Evolutionary conservation across 2,329 filamentous ascomycete species (phyloP), one percentile per base, ranked within the genome.

Genomic region (Cladosporium sp.): DNA sequence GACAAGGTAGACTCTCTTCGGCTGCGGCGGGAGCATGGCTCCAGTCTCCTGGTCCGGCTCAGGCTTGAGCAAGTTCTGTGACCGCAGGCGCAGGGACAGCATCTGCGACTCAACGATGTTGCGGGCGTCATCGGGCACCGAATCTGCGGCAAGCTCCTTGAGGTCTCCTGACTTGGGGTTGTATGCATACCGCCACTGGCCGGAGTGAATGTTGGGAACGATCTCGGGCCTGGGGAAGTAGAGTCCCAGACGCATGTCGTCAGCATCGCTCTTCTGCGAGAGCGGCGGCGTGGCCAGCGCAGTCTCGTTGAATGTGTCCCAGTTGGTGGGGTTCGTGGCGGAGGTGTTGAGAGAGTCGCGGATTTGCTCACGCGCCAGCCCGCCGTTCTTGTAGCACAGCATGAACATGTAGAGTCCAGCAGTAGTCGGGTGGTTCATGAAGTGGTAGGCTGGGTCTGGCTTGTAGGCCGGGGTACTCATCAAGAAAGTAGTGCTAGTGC

Each of bases 371-470:
- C 93, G 86, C 2, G 93, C 92, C 1, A 97, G 82, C 2, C 90
- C 90, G 61, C 93, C 93, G 72, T 98, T 98, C 74, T 97, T 97
- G 77, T 97, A 98, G 78, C 93, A 98, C 34, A 98, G 83, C 93
- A 98, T 98, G 73, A 98, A 97, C 93, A 98, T 97, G 79, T 95
- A 96, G 55, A 96, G 81, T 1, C 87, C 89, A 0, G 84, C 75
- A 1, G 89, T 95, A 42, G 90, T 93, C 1, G 93, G 93, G 71
- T 97, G 91, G 75, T 96, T 95, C 81, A 97, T 95, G 77, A 97
- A 95, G 75, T 98, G 93, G 66, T 95, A 95, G 6, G 87, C 82
- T 3, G 89, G 87, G 66, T 96, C 86, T 2, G 93, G 89, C 68
- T 85, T 85, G 78, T 95, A 97, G 63, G 82, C 79, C n/a, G 89